These are phyloP conservation scores for Mycena pura DNA, from an alignment of 768 basidiomycete genomes.

Conservation along the genomic window DNA sequence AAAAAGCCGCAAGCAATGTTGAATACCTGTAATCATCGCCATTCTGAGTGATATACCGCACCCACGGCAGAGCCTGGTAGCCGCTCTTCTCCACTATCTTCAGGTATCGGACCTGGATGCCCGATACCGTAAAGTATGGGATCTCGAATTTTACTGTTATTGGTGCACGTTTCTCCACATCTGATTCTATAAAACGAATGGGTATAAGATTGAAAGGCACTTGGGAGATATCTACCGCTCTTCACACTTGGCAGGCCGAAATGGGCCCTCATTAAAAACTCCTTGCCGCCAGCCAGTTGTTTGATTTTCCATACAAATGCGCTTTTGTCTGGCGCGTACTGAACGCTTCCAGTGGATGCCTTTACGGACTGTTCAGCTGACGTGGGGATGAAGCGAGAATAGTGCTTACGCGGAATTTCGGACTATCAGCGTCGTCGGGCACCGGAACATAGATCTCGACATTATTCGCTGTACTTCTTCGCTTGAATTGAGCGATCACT, in stretches of 20 bases:
- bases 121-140: slow-evolving; percentile 97
- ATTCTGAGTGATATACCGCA: slow-evolving; percentile 91
- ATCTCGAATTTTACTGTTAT: slow-evolving; percentile 99
- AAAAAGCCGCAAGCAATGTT: slow-evolving; percentile 1
- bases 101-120: slow-evolving; percentile 96
- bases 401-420: slow-evolving; percentile 86
- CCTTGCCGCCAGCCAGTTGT: slow-evolving; percentile 92
- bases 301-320: slow-evolving; percentile 99
- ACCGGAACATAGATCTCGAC: slow-evolving; percentile 99
- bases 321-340: slow-evolving; percentile 97
- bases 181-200: slow-evolving; percentile 55
- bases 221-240: slow-evolving; percentile 65
- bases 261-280: slow-evolving; percentile 98
- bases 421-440: slow-evolving; percentile 97
- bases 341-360: slow-evolving; percentile 95
- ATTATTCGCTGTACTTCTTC: slow-evolving; percentile 95
- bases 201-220: neutral
- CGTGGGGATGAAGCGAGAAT: neutral
- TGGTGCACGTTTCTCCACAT: slow-evolving; percentile 88
- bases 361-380: slow-evolving; percentile 35
- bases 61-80: slow-evolving; percentile 96
- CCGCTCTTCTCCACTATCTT: slow-evolving; percentile 99
- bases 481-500: slow-evolving; percentile 95
- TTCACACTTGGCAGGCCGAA: slow-evolving; percentile 95
- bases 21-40: slow-evolving; percentile 88